Conservation (phyloP, 495 filamentous ascomycete species). For the Cercophora scortea region DNA sequence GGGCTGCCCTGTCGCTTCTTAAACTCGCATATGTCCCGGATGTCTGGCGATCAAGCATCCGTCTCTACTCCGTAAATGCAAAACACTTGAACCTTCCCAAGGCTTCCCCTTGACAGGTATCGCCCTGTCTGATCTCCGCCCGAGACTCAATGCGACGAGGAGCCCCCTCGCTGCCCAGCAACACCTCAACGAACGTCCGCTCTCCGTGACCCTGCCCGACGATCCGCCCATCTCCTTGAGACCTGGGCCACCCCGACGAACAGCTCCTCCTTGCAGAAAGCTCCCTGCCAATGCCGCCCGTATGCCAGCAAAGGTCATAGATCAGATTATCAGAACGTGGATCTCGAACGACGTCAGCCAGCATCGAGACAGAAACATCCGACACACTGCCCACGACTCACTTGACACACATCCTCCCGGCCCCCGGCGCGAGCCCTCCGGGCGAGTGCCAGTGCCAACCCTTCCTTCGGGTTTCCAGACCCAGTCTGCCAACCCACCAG, state of each 20-base stretch:
- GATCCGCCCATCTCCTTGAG: slow-evolving; percentile 2
- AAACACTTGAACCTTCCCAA: slow-evolving; percentile 25
- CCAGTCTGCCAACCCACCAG: too few species aligned
- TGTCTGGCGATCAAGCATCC: slow-evolving; percentile 26
- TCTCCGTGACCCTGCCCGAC: neutral
- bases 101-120: slow-evolving; percentile 23
- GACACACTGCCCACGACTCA: slow-evolving; percentile 26
- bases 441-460: slow-evolving; percentile 13
- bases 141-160: slow-evolving; percentile 27
- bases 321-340: slow-evolving; percentile 39
- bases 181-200: neutral
- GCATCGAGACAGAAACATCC: slow-evolving; percentile 31
- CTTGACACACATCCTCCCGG: slow-evolving; percentile 32
- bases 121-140: slow-evolving; percentile 38
- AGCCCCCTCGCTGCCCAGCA: neutral
- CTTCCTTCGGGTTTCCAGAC: too few species aligned
- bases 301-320: slow-evolving; percentile 41
- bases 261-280: slow-evolving; percentile 10
- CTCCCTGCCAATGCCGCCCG: slow-evolving; percentile 28
- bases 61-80: slow-evolving; percentile 26
- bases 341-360: slow-evolving; percentile 30
- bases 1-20: slow-evolving; percentile 33
- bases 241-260: neutral
- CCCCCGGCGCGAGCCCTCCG: slow-evolving; percentile 21
- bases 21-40: slow-evolving; percentile 34